Percentiles rank a stretch among this genome's conserved stretches.
These are phyloP conservation scores for Pelargonium myrrhifolium DNA, from an alignment of 441 rosid species.

Conservation along the genomic window DNA sequence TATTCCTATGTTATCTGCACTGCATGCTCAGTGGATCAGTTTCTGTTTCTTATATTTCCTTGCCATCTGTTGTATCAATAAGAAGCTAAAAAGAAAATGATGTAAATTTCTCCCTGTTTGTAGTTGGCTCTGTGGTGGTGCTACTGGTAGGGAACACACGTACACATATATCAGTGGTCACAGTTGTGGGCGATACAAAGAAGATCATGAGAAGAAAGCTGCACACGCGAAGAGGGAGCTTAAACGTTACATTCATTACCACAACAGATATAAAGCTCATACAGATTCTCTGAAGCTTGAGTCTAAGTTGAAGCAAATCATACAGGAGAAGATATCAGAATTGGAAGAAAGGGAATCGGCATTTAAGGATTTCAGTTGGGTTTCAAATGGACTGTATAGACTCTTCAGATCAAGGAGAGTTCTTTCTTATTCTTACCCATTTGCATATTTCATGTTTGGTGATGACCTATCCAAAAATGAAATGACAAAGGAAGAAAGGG, in stretches of 20 bases:
- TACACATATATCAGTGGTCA: conserved; percentile 61
- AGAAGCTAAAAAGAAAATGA: neutral
- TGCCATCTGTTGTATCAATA: neutral
- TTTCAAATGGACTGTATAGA: conserved; percentile 50
- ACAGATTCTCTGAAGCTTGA: conserved; percentile 62
- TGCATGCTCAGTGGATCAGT: neutral
- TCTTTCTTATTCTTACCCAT: conserved; percentile 66
- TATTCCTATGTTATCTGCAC: neutral
- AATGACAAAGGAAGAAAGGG: conserved; percentile 52
- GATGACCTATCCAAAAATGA: conserved; percentile 59
- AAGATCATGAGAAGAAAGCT: conserved; percentile 44
- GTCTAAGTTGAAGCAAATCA: conserved; percentile 51
- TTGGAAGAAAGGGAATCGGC: conserved; percentile 58
- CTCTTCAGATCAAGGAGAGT: conserved; percentile 72
- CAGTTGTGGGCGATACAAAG: conserved; percentile 67
- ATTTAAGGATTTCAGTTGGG: conserved; percentile 65
- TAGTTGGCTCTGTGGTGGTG: conserved; percentile 80
- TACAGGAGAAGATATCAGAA: conserved; percentile 45
- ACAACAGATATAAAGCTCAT: conserved; percentile 64
- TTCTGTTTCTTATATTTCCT: neutral
- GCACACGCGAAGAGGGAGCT: conserved; percentile 65
- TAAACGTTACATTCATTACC: conserved; percentile 73
- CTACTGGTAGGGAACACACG: conserved; percentile 65
- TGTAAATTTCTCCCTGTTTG: conserved; percentile 15
- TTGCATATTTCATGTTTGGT: conserved; percentile 79